Evolutionary conservation across 352 stramenopile genomes (phyloP), one percentile per base, ranked within the genome.

Genomic region (Globisporangium takayamanum): DNA sequence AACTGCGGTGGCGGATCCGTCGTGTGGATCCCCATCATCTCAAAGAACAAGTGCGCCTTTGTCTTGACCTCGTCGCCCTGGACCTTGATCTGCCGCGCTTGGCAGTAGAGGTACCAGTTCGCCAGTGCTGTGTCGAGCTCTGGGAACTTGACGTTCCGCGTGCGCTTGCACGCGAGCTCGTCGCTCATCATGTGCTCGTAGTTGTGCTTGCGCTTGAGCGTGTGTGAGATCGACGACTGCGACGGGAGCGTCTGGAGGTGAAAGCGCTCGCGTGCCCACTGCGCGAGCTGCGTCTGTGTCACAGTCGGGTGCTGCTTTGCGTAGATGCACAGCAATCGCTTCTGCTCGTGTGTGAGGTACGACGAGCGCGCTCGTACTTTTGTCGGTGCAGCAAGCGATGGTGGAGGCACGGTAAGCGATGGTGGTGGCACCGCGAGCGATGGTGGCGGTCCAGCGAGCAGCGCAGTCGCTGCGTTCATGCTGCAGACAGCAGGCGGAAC

Each of bases 221-320:
- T 87, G 69, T 90, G 83, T 53, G 78, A 89, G 62, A 92, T 89
- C 33, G 80, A 81, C 46, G 83, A 84, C 68, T 92, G 83, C 60
- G 83, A 90, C 57, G 83, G 83, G 59, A 78, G 70, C 55, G 79
- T 74, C 18, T 72, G 50, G 12, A 92, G 69, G 14, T 56, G 54
- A 59, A 92, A 92, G 63, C 85, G 75, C 25, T 80, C 70, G 57
- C 83, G 82, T 16, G 83, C 83, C 83, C 83, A 92, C 25, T 80
- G 70, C 45, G 76, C 81, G 45, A 92, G 64, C 63, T 90, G 79
- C 61, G 71, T 71, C 69, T 92, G 83, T 51, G 83, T 90, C 16
- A 66, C 70, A 60, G 78, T 88, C 55, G 83, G 83, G 58, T 88
- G 76, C 64, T 88, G 48, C 26, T 39, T 36, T 41, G 30, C 15